These are phyloP conservation scores for Bretziella fagacearum DNA, from an alignment of 2,329 filamentous ascomycete species.

Conservation along the genomic window DNA sequence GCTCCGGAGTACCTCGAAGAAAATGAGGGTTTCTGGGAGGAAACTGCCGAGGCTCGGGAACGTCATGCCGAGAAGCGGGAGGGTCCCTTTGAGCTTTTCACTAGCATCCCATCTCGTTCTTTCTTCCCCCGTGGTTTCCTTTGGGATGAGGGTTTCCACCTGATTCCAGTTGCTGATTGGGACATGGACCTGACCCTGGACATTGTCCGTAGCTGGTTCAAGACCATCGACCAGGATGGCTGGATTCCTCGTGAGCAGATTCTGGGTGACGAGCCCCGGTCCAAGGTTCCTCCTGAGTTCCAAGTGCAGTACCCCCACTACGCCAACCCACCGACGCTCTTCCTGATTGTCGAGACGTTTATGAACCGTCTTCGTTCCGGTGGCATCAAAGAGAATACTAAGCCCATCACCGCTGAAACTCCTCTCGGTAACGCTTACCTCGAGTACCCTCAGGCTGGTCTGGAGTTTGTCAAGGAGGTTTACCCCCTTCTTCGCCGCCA, in stretches of 20 bases:
- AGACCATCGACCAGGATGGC: constrained; percentile 86
- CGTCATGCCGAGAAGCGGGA: constrained; percentile 53
- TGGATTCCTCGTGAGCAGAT: constrained; percentile 98
- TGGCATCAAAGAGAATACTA: constrained; percentile 9
- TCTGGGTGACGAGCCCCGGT: constrained; percentile 74
- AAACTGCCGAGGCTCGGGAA: constrained; percentile 61
- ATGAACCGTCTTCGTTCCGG: constrained; percentile 51
- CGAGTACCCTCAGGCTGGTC: constrained; percentile 36
- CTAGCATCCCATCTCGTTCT: constrained; percentile 75
- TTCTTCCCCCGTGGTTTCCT: constrained; percentile 96
- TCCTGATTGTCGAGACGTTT: constrained; percentile 72
- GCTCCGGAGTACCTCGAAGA: constrained; percentile 91
- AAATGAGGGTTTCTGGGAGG: constrained; percentile 89
- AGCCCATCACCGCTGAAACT: constrained; percentile 10
- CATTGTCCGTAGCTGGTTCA: constrained; percentile 90
- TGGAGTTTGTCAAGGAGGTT: constrained; percentile 55
- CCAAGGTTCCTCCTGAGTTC: constrained; percentile 86
- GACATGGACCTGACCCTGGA: constrained; percentile 76
- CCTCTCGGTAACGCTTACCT: constrained; percentile 15
- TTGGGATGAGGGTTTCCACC: constrained; percentile 96
- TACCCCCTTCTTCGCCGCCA: constrained; percentile 81
- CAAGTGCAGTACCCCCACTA: constrained; percentile 94
- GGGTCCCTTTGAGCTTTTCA: constrained; percentile 77
- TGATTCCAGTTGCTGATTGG: constrained; percentile 84
- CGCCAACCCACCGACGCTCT: constrained; percentile 89